A percentile compares a stretch with the other conserved stretches of the same genome.
phyloP scores from a whole-genome alignment of 345 rosid species.

The Barbarea vulgaris region DNA sequence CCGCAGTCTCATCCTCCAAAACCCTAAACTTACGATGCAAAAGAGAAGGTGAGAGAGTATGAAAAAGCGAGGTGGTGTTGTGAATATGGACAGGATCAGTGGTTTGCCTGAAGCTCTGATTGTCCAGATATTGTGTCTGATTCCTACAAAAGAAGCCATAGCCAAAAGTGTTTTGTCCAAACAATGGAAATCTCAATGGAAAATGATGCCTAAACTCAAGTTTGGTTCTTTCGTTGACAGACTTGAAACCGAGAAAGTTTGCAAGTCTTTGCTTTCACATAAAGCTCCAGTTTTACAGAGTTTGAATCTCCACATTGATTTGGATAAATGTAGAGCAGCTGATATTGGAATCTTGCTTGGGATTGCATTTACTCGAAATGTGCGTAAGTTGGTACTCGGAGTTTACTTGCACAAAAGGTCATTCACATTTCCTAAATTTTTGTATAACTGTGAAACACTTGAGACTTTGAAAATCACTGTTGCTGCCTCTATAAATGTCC shows the following conservation, averaged over 20 bases:
- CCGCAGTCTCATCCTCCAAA: neutral
- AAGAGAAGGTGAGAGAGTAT: neutral
- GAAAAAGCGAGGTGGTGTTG: neutral
- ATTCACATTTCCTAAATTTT: neutral
- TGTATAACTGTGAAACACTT: neutral
- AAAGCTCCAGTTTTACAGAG: neutral
- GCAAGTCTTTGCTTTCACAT: neutral
- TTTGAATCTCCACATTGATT: neutral
- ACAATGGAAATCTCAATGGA: neutral
- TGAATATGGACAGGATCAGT: neutral
- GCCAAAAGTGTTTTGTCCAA: neutral
- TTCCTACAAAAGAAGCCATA: neutral
- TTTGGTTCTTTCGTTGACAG: neutral
- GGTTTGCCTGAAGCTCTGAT: neutral
- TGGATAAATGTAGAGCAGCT: neutral
- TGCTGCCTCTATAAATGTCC: neutral
- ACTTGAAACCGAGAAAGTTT: neutral
- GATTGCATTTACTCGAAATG: neutral
- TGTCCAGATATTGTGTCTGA: neutral
- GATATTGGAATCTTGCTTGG: neutral
- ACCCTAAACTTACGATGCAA: neutral
- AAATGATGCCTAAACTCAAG: neutral
- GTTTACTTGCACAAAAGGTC: neutral
- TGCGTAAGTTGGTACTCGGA: neutral
- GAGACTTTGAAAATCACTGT: neutral